Base-by-base conservation (phyloP, 164 flowering plant genomes). In the Cinnamomum micranthum region DNA sequence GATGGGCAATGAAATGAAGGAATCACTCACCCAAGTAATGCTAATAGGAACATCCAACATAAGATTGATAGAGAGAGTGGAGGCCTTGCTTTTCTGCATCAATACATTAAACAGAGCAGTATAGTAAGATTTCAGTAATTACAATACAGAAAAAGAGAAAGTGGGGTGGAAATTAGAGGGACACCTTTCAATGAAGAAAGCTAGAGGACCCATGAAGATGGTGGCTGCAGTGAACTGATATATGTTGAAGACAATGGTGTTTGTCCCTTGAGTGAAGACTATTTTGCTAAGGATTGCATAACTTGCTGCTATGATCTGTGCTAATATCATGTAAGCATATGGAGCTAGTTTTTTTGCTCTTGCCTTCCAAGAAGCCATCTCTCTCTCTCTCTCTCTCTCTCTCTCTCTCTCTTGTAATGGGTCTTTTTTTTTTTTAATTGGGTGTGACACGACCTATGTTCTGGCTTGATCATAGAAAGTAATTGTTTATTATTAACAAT, bases 141-240 rank as follows among this genome's bases (percentile, higher is more conserved):
- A 68, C 12, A 27, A 17, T 35, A 33, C 47, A 41, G 50, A 67
- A 20, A 67, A 35, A 67, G 69, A 67, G 67, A 72, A 1, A 60
- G 52, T 19, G 67, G 10, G 47, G 47, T 41, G 47, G 47, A 41
- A 41, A 31, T 31, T 31, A 60, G 52, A 72, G 74, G 11, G 68
- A 62, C n/a, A 75, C 77, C 77, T 70, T 75, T 75, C 77, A 70
- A 50, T 24, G 77, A 75, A 70, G 77, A 31, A 75, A 5, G 77
- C 77, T 9, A 75, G 68, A 64, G 73, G 69, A 27, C 69, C 60
- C 73, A 75, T 75, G 77, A 75, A 75, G 55, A n/a, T 31, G 24
- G 69, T 13, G 12, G 77, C 77, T 19, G 50, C 77, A 10, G 20
- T 69, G 73, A 75, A 75, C 51, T 75, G 77, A 62, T 75, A 75